phyloP scores from a whole-genome alignment of 2,329 filamentous ascomycete genomes.

The Bimuria novae-zelandiae region DNA sequence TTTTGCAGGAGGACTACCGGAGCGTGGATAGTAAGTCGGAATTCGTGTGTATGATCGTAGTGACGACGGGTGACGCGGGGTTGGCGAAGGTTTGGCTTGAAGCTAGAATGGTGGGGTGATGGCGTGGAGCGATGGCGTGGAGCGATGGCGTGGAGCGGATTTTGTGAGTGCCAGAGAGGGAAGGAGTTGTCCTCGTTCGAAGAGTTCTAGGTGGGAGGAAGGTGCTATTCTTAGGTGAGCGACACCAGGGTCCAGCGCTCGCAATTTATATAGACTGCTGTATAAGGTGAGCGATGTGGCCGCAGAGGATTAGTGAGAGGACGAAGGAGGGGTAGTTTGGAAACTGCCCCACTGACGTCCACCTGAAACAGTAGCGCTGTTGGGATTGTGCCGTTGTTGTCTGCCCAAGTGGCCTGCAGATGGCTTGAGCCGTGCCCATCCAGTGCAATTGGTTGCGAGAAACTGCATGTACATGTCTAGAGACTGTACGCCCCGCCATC shows the following conservation, averaged over 20 bases:
- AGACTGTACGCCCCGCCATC: too few relatives aligned
- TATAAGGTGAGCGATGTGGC: not conserved
- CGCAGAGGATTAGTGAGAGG: not conserved
- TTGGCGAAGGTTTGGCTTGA: too few relatives aligned
- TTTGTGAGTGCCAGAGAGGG: not conserved
- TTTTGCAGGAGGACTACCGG: conserved; percentile 44
- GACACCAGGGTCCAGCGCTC: not conserved
- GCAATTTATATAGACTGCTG: conserved; percentile 1
- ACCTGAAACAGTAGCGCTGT: conserved; percentile 21
- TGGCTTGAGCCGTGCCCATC: conserved; percentile 9
- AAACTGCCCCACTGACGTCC: conserved; percentile 9
- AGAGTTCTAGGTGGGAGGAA: not conserved
- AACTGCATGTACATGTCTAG: not conserved
- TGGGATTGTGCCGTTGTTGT: not conserved
- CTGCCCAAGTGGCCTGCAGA: conserved; percentile 13
- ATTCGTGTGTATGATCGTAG: too few relatives aligned
- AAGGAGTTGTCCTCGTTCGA: not conserved
- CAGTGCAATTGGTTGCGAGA: conserved; percentile 7
- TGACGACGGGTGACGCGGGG: too few relatives aligned
- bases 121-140: not conserved
- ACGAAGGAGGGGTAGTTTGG: conserved; percentile 3
- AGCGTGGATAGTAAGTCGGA: too few relatives aligned
- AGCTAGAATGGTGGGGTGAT: too few relatives aligned
- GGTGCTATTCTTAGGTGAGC: not conserved
- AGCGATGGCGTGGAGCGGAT: not conserved